Percentiles rank a stretch among this genome's conserved stretches.
Conservation (phyloP, 139 green algal genomes). For the Chlamydomonas eustigma region DNA sequence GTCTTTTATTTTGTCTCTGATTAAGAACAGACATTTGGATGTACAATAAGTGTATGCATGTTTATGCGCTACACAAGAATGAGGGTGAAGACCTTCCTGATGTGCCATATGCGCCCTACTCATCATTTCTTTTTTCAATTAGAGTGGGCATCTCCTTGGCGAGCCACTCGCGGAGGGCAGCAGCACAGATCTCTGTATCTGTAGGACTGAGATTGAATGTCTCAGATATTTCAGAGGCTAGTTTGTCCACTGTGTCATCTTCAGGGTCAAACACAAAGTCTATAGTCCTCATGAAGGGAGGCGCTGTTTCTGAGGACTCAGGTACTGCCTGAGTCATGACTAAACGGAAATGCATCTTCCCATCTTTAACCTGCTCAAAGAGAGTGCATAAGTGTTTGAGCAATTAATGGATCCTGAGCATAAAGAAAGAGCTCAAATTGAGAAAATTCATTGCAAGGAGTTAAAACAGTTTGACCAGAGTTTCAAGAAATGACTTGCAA, state of each 20-base stretch:
- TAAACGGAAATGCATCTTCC: conserved; percentile 84
- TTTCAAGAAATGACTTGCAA: no score
- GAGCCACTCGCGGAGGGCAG: conserved; percentile 38
- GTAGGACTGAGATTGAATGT: conserved; percentile 85
- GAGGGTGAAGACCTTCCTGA: not conserved
- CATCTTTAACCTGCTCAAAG: conserved; percentile 54
- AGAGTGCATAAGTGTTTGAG: not conserved
- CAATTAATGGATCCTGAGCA: no score
- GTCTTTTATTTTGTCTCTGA: not conserved
- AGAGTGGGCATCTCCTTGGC: conserved; percentile 17
- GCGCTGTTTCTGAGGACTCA: conserved; percentile 19
- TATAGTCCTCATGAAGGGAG: conserved; percentile 69
- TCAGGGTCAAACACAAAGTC: conserved; percentile 94
- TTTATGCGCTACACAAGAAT: no score
- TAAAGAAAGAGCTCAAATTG: no score
- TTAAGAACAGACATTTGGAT: not conserved
- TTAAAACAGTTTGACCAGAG: no score
- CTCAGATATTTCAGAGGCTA: conserved; percentile 88
- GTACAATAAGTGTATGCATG: not conserved
- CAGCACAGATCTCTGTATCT: conserved; percentile 87
- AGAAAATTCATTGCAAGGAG: no score
- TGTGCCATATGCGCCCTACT: no score
- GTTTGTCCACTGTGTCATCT: conserved; percentile 82
- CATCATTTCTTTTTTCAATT: not conserved
- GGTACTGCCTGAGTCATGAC: conserved; percentile 60